phyloP scores from a whole-genome alignment of 2,329 filamentous ascomycete species.

The Colletotrichum limetticola region DNA sequence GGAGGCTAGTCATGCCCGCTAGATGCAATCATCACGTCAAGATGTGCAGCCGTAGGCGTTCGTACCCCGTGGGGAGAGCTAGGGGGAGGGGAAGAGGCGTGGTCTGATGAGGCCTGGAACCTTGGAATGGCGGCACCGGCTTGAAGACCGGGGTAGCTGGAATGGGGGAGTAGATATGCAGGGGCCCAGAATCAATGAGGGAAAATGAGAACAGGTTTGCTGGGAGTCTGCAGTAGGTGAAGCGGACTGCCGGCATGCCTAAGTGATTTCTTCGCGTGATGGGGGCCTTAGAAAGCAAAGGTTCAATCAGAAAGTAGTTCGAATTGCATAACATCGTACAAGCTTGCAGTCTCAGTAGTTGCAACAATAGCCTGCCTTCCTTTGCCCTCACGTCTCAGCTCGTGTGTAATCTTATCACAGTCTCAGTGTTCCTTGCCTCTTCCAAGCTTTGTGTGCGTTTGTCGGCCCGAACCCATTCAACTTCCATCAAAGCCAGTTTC shows the following conservation, averaged over 20 bases:
- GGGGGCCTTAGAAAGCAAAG: too few relatives aligned
- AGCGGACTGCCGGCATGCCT: not conserved
- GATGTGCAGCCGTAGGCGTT: not conserved
- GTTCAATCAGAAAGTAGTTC: not conserved
- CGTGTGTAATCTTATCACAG: too few relatives aligned
- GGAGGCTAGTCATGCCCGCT: not conserved
- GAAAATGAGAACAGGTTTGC: not conserved
- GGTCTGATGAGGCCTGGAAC: not conserved
- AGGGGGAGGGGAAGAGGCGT: not conserved
- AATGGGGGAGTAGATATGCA: not conserved
- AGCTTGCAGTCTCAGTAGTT: not conserved
- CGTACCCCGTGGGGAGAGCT: not conserved
- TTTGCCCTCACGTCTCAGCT: not conserved
- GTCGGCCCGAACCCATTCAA: not conserved
- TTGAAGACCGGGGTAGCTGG: not conserved
- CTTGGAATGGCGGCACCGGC: not conserved
- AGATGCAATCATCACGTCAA: not conserved
- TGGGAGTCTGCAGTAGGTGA: not conserved
- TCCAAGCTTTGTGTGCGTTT: too few relatives aligned
- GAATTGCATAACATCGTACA: not conserved
- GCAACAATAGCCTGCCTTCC: too few relatives aligned
- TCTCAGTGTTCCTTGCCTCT: too few relatives aligned
- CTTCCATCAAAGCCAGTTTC: not conserved
- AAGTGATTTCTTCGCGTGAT: not conserved
- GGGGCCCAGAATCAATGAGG: not conserved